These are phyloP conservation scores for Ceratocystis albifundus DNA, from an alignment of 2,329 filamentous ascomycete species.

Conservation along the genomic window DNA sequence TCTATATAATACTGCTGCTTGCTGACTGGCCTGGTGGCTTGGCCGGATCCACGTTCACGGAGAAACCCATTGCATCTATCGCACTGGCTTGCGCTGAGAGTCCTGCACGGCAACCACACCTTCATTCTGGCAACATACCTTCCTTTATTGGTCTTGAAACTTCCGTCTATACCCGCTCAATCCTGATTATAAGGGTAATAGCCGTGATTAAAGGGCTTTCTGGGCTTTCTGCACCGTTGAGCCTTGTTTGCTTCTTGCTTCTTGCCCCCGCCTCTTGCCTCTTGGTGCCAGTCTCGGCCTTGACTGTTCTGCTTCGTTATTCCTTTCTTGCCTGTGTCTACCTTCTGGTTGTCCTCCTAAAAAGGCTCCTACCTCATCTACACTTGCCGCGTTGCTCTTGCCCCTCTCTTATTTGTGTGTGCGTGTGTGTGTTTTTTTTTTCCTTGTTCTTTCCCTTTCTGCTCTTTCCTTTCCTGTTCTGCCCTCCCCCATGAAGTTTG, in stretches of 20 bases:
- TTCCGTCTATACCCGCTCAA: neutral
- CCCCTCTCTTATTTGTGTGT: slow-evolving; percentile 18
- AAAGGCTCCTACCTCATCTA: neutral
- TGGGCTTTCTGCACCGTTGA: neutral
- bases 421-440: too few relatives aligned
- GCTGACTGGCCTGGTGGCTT: neutral
- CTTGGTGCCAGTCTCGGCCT: neutral
- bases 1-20: neutral
- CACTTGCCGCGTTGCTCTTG: neutral
- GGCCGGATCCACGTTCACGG: neutral
- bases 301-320: slow-evolving; percentile 9
- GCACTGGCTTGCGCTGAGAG: neutral
- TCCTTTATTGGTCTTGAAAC: neutral
- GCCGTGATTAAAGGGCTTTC: too few relatives aligned
- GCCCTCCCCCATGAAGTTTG: neutral
- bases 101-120: neutral
- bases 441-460: slow-evolving; percentile 7
- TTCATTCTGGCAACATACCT: neutral
- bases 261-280: neutral
- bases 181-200: neutral
- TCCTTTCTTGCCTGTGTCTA: slow-evolving; percentile 3
- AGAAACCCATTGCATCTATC: neutral
- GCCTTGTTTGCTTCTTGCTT: slow-evolving; percentile 5
- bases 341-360: neutral
- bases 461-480: neutral